Conservation (phyloP, 2,329 filamentous ascomycete species). For the Sphaerulina musiva region DNA sequence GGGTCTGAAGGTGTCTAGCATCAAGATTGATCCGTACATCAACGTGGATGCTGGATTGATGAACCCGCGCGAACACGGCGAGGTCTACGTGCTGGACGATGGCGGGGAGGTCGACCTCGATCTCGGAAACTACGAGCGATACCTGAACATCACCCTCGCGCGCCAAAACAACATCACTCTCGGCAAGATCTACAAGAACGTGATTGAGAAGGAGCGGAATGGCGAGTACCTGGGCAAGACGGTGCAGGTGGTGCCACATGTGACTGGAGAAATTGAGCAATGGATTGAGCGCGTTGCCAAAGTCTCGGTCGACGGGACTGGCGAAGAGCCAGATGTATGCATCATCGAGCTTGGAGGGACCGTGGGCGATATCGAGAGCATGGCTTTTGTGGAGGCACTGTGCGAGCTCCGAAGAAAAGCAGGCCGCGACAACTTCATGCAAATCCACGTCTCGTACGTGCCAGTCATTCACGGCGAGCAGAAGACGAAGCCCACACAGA, state of each 20-base stretch:
- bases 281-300: constrained; percentile 83
- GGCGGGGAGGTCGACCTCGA: constrained; percentile 72
- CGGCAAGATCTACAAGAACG: constrained; percentile 88
- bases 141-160: constrained; percentile 73
- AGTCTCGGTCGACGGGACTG: constrained; percentile 79
- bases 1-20: constrained; percentile 65
- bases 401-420: constrained; percentile 67
- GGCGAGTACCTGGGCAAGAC: constrained; percentile 80
- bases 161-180: constrained; percentile 95
- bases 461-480: constrained; percentile 71
- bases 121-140: constrained; percentile 71
- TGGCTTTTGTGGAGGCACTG: constrained; percentile 81
- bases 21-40: constrained; percentile 68
- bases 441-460: constrained; percentile 84
- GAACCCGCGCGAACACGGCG: constrained; percentile 70
- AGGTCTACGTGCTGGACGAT: constrained; percentile 81
- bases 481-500: constrained; percentile 96
- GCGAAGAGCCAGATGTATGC: constrained; percentile 80
- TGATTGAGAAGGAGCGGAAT: constrained; percentile 66
- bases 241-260: constrained; percentile 88
- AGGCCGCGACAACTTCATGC: constrained; percentile 73
- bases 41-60: constrained; percentile 70
- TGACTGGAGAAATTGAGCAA: constrained; percentile 85
- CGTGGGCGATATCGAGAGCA: constrained; percentile 76
- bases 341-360: constrained; percentile 70